Conservation (phyloP, 2,329 filamentous ascomycete genomes). For the Colletotrichum noveboracense region DNA sequence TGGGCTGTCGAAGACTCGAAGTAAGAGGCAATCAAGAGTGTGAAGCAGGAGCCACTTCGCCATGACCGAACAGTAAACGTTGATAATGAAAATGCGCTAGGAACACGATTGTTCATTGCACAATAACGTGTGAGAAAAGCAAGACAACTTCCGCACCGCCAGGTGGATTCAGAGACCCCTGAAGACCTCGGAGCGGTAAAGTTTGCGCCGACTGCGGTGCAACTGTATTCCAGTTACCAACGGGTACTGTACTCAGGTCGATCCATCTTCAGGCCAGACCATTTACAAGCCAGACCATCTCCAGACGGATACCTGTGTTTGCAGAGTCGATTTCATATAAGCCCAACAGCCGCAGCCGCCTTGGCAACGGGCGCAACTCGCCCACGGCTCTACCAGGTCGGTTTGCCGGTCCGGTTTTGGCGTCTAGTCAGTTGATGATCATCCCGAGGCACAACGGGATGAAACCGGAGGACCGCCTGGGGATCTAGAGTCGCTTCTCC, state of each 20-base stretch:
- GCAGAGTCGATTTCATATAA: not conserved
- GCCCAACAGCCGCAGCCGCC: not conserved
- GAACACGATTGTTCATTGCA: not conserved
- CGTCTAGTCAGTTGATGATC: not conserved
- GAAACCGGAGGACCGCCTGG: slow-evolving; percentile 1
- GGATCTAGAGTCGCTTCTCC: not conserved
- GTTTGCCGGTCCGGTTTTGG: not conserved
- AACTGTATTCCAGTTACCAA: not conserved
- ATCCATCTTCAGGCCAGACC: not conserved
- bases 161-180: not conserved
- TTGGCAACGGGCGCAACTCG: not conserved
- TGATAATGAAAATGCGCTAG: not conserved
- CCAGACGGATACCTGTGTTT: not conserved
- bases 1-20: not conserved
- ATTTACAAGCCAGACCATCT: not conserved
- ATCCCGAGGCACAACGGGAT: not conserved
- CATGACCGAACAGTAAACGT: not conserved
- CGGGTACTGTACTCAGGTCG: not conserved
- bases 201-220: not conserved
- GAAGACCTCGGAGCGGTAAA: not conserved
- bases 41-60: not conserved
- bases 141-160: not conserved
- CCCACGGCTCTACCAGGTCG: not conserved
- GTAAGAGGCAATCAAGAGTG: not conserved
- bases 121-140: not conserved